Evolutionary conservation across 75 land plant genomes (phyloP).

Genomic region (Picea sitchensis): DNA sequence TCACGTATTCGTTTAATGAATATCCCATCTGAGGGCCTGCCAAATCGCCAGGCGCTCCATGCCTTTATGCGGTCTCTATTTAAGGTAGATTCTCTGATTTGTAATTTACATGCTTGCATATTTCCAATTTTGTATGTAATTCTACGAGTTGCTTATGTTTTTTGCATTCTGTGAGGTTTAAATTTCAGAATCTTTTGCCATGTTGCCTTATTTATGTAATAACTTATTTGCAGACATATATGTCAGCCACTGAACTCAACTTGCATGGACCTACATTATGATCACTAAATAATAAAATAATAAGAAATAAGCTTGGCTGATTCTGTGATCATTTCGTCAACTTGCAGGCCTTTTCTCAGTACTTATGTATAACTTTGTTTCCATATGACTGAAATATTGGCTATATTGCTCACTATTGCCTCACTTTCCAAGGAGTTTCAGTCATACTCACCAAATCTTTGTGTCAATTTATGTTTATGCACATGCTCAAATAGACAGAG

Average conservation of each 20-base stretch:
- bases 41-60: conserved; percentile 66
- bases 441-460: neutral
- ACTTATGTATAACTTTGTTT: neutral
- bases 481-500: neutral
- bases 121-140: neutral
- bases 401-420: too few relatives aligned
- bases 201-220: neutral
- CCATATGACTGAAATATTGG: neutral
- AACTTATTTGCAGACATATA: too few relatives aligned
- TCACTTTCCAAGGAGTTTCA: too few relatives aligned
- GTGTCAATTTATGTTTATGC: neutral
- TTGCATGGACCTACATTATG: neutral
- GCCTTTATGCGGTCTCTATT: conserved; percentile 75
- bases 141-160: neutral
- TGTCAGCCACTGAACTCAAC: too few relatives aligned
- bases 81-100: conserved; percentile 42
- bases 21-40: conserved; percentile 46
- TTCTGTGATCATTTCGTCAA: neutral
- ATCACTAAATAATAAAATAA: neutral
- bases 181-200: neutral
- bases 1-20: conserved; percentile 54
- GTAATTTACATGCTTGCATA: neutral
- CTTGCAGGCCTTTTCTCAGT: neutral
- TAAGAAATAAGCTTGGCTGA: neutral
- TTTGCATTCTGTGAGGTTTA: neutral